A percentile compares a stretch with the other conserved stretches of the same genome.
Conservation (phyloP, 306 rosid genomes). For the Sechiopsis laciniata region DNA sequence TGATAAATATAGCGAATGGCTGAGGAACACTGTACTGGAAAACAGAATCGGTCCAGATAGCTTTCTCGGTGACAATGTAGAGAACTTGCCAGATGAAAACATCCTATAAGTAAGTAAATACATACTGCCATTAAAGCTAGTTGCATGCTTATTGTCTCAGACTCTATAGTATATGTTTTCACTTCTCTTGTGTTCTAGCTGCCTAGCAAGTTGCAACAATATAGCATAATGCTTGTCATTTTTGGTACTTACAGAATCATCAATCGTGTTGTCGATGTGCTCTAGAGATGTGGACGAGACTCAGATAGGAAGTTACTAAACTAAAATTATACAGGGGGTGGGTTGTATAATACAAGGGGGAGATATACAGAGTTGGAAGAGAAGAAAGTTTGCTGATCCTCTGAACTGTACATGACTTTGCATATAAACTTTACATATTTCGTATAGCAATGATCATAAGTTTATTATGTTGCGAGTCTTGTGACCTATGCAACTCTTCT, state of each 20-base stretch:
- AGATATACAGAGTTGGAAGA: neutral
- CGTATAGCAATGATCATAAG: neutral
- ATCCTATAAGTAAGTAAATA: neutral
- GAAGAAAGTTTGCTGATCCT: neutral
- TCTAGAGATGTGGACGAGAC: neutral
- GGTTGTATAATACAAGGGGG: too few relatives aligned
- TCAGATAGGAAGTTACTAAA: neutral
- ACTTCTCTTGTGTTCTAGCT: neutral
- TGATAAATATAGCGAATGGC: conserved; percentile 19
- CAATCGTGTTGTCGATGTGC: neutral
- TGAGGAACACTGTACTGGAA: conserved; percentile 4
- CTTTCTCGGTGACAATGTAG: neutral
- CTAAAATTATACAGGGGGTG: neutral
- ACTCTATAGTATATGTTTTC: neutral
- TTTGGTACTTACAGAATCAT: conserved; percentile 9
- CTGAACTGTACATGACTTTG: neutral
- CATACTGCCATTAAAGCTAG: neutral
- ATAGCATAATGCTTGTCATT: neutral
- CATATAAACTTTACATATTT: conserved; percentile 1
- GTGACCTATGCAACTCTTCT: neutral
- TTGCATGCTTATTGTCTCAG: neutral
- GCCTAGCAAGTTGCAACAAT: neutral
- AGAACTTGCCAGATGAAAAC: neutral
- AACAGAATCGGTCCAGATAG: conserved; percentile 13
- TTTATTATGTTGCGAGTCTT: neutral